These are phyloP conservation scores for Chrysosphaeria jannelii DNA, from an alignment of 2,329 filamentous ascomycete species.

Conservation along the genomic window DNA sequence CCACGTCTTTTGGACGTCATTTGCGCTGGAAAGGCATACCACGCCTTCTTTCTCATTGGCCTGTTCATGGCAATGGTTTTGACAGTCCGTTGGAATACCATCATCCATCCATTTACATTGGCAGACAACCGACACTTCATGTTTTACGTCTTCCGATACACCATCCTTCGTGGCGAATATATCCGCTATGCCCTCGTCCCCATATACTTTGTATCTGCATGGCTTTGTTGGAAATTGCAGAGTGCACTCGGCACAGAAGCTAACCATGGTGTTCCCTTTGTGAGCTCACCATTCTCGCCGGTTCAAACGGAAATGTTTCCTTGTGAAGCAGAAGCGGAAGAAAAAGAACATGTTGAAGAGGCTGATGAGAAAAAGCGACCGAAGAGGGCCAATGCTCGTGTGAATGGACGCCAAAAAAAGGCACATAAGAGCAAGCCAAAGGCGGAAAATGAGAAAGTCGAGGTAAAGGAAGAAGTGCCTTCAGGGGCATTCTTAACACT, in stretches of 20 bases:
- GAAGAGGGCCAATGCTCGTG: background rate
- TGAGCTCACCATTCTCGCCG: slow-evolving; percentile 4
- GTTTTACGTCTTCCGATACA: slow-evolving; percentile 80
- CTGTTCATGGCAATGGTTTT: slow-evolving; percentile 11
- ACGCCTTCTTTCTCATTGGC: slow-evolving; percentile 9
- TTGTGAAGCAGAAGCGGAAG: background rate
- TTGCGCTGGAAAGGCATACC: slow-evolving; percentile 10
- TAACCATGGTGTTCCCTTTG: background rate
- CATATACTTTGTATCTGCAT: slow-evolving; percentile 40
- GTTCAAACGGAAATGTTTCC: too few species aligned
- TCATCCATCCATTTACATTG: slow-evolving; percentile 82
- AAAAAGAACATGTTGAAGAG: background rate
- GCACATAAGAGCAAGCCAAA: slow-evolving; percentile 1
- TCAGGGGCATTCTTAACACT: slow-evolving; percentile 3
- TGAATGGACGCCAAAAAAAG: background rate
- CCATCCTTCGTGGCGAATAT: slow-evolving; percentile 32
- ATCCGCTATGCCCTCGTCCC: slow-evolving; percentile 37
- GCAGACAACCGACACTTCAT: slow-evolving; percentile 94
- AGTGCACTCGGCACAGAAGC: slow-evolving; percentile 10
- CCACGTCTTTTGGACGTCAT: slow-evolving; percentile 4
- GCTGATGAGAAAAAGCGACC: background rate
- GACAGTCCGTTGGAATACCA: slow-evolving; percentile 55
- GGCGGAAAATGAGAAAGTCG: background rate
- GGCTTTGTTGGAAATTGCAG: slow-evolving; percentile 34
- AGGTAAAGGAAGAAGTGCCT: background rate